A percentile compares a stretch with the other conserved stretches of the same genome.
These are phyloP conservation scores for Plasmodium adleri DNA, from an alignment of 169 alveolate genomes.

Conservation along the genomic window DNA sequence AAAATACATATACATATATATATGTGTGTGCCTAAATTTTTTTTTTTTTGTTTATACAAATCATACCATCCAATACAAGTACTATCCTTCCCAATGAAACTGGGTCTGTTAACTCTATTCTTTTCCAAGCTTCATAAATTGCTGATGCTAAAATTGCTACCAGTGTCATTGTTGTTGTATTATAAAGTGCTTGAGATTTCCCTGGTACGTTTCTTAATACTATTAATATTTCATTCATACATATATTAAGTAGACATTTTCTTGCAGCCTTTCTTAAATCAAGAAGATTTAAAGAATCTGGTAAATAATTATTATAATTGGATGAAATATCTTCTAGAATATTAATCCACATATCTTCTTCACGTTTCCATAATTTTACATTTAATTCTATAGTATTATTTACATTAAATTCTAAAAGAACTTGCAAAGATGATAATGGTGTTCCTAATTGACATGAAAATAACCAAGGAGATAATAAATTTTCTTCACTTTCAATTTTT, in stretches of 20 bases:
- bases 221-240: slow-evolving; percentile 84
- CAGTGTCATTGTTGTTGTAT: slow-evolving; percentile 87
- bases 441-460: slow-evolving; percentile 93
- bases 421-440: slow-evolving; percentile 92
- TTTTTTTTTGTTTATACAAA: not conserved
- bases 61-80: slow-evolving; percentile 86
- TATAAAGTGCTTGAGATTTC: slow-evolving; percentile 88
- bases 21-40: no score
- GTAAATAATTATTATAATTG: slow-evolving; percentile 53
- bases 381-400: slow-evolving; percentile 89
- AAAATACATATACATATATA: not conserved
- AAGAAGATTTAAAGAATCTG: slow-evolving; percentile 44
- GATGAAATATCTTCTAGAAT: slow-evolving; percentile 87
- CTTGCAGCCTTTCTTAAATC: slow-evolving; percentile 80
- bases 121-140: slow-evolving; percentile 90
- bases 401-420: slow-evolving; percentile 89
- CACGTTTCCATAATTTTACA: slow-evolving; percentile 91
- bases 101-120: slow-evolving; percentile 88
- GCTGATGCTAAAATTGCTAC: slow-evolving; percentile 91
- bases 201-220: slow-evolving; percentile 91
- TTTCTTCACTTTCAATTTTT: slow-evolving; percentile 81
- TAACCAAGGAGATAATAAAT: slow-evolving; percentile 92
- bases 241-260: slow-evolving; percentile 84
- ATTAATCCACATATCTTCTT: slow-evolving; percentile 91
- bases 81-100: slow-evolving; percentile 88